Evolutionary conservation across 202 grass and related monocot species (phyloP), one percentile per base, ranked within the genome.

Genomic region (Carex arenaria): DNA sequence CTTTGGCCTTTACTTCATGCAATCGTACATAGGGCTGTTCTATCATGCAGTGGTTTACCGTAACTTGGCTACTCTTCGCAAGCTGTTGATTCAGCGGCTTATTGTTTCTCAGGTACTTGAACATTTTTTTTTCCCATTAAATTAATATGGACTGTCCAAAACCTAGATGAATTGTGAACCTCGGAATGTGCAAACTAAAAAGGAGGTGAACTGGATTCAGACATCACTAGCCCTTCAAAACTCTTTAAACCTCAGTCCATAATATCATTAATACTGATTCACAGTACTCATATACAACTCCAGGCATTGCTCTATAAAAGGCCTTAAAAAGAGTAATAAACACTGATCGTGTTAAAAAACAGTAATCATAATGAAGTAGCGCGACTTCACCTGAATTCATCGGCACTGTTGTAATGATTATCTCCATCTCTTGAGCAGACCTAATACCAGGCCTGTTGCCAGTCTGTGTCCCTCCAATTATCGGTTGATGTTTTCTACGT

Each of bases 1-100:
- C 23, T 99, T 99, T 80, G 96, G 93, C 22, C 96, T 99, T 86
- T 99, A 99, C 80, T 99, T 99, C 70, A 85, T 96, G 96, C 96
- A 96, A 62, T 99, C 96, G 86, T 99, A 99, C 89, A 99, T 99
- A 86, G 96, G 96, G 20, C 45, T 99, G 49, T 99, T 99, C 87
- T 99, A 99, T 76, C 96, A 99, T 82, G 93, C 91, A 67, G 87
- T 91, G 40, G 79, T 88, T 40, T 88, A 95, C 74, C 91, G 93
- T 11, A 89, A 95, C 86, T 84, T 99, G 80, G 45, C 90, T 76
- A 86, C 83, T 81, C 96, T 95, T 63, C 89, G 96, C 20, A 82
- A 89, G 83, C 87, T 99, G 60, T 91, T 99, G 57, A 95, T 99
- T 74, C 91, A 99, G 84, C 93, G 93, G 26, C 93, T 99, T 42